phyloP scores from a whole-genome alignment of 2,329 filamentous ascomycete genomes.

The Clonostachys byssicola region DNA sequence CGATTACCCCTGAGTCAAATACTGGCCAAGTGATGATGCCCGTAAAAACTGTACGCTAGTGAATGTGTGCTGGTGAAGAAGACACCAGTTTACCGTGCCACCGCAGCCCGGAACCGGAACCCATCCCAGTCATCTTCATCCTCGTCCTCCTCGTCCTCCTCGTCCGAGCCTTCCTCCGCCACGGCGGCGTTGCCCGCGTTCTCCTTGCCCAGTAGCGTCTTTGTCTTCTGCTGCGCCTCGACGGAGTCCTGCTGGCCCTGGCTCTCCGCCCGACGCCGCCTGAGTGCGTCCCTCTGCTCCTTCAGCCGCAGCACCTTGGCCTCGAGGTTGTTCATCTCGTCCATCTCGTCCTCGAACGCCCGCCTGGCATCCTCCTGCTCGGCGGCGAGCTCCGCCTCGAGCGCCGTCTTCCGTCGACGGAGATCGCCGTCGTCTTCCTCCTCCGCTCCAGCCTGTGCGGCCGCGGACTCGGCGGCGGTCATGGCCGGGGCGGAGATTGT shows the following conservation, averaged over 20 bases:
- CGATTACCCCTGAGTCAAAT: too few relatives aligned
- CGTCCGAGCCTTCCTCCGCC: slow-evolving; percentile 23
- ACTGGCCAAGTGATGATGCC: too few relatives aligned
- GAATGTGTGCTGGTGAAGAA: too few relatives aligned
- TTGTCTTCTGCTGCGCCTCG: background rate
- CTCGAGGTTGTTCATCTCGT: slow-evolving; percentile 79
- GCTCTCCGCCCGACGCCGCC: slow-evolving; percentile 25
- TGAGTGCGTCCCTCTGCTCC: slow-evolving; percentile 65
- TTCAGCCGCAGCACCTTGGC: slow-evolving; percentile 64
- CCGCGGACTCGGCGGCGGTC: slow-evolving; percentile 57
- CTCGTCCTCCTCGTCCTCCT: slow-evolving; percentile 45
- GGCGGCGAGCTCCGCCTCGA: slow-evolving; percentile 53
- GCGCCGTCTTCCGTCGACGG: slow-evolving; percentile 43
- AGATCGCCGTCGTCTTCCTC: slow-evolving; percentile 38
- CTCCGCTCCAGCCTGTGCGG: slow-evolving; percentile 43
- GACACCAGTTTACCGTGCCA: background rate
- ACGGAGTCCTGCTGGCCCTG: slow-evolving; percentile 14
- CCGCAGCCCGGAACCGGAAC: slow-evolving; percentile 39
- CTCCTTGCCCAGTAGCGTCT: slow-evolving; percentile 6
- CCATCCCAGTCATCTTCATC: slow-evolving; percentile 54
- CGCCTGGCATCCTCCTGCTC: slow-evolving; percentile 74
- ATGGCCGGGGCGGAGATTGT: slow-evolving; percentile 68
- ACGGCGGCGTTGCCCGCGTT: slow-evolving; percentile 20
- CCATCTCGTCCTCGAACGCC: slow-evolving; percentile 72
- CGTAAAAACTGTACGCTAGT: too few relatives aligned